These are phyloP conservation scores for Apiotrichum veenhuisii DNA, from an alignment of 1,284 basidiomycete genomes.

Conservation along the genomic window DNA sequence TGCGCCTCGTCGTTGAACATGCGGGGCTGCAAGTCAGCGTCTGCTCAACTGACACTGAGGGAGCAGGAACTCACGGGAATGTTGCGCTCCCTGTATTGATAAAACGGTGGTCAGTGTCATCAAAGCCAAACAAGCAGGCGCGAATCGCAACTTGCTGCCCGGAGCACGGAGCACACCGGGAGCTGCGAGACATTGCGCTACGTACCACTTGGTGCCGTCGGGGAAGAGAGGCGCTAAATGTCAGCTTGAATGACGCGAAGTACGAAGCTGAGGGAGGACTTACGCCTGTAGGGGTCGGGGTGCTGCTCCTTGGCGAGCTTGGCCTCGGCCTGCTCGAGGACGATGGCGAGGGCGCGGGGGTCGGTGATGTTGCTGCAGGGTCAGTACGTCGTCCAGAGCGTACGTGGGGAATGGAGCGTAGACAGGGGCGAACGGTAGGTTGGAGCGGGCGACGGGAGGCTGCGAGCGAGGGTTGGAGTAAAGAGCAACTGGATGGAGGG, in stretches of 20 bases:
- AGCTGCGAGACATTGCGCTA: neutral
- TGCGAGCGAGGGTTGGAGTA: too few species aligned
- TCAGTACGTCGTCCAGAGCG: neutral
- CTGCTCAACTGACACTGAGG: too few species aligned
- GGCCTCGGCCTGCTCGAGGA: slow-evolving; percentile 78
- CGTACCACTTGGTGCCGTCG: slow-evolving; percentile 84
- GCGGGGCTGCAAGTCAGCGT: slow-evolving; percentile 31
- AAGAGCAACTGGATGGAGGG: too few species aligned
- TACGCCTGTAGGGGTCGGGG: slow-evolving; percentile 89
- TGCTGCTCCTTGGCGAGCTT: slow-evolving; percentile 65
- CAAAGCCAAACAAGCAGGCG: too few species aligned
- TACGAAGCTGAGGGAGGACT: slow-evolving; percentile 46
- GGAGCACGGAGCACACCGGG: neutral
- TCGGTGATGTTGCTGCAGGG: slow-evolving; percentile 72
- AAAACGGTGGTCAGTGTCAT: slow-evolving; percentile 2
- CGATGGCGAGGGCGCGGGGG: slow-evolving; percentile 74
- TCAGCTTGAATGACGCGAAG: slow-evolving; percentile 4
- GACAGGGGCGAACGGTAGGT: too few species aligned
- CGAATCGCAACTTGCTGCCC: too few species aligned
- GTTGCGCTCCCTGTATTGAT: slow-evolving; percentile 48
- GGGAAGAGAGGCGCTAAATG: slow-evolving; percentile 66
- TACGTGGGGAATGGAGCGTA: neutral
- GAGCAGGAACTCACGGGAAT: slow-evolving; percentile 41
- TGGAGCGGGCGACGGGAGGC: too few species aligned
- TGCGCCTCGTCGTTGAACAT: slow-evolving; percentile 45